Base-by-base conservation (phyloP, 1,284 basidiomycete species). In the Heterobasidion irregulare region DNA sequence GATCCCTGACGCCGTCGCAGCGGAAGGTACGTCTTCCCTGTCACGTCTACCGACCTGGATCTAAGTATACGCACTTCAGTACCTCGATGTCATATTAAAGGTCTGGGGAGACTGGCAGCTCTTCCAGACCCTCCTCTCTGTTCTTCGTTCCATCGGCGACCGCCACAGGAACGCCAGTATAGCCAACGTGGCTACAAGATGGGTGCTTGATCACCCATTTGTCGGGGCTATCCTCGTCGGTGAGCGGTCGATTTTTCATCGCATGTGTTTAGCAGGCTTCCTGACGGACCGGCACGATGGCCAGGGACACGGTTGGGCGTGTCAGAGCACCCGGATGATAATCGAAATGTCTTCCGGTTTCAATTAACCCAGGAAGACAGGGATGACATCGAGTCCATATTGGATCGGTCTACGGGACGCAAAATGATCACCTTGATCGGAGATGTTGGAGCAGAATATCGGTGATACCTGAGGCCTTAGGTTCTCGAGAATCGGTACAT, bases 391-490 rank as follows among this genome's bases (percentile, higher is more conserved):
- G 83, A 89, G 55, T 72, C 66, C 0, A 78, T 91, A 18, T 68
- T 90, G 7, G 71, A 68, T 6, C 73, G 70, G 49, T 87, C 85
- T 2, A 80, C 82, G 51, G 78, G 83, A 3, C 69, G 79, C 46
- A 74, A 64, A 36, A 74, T 91, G 66, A 85, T 89, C 58, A 78
- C 73, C 13, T 75, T 72, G 15, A 83, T 92, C 57, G 89, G 89
- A 6, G 89, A 92, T 65, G 91, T 89, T 67, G 89, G 89, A 43
- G 84, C 84, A 18, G 89, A 92, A 71, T 92, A 92, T 69, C 82
- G 89, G 47, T 82, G 52, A 52, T 34, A 13, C 38, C 6, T 41
- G 38, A n/a, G 12, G 10, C 6, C 38, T 2, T 26, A 26, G 26
- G 26, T 26, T n/a, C n/a, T n/a, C n/a, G n/a, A 26, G 3, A 26